Evolutionary conservation across 2,329 filamentous ascomycete genomes (phyloP), one percentile per base, ranked within the genome.

Genomic region (Proliferodiscus dingleyae): DNA sequence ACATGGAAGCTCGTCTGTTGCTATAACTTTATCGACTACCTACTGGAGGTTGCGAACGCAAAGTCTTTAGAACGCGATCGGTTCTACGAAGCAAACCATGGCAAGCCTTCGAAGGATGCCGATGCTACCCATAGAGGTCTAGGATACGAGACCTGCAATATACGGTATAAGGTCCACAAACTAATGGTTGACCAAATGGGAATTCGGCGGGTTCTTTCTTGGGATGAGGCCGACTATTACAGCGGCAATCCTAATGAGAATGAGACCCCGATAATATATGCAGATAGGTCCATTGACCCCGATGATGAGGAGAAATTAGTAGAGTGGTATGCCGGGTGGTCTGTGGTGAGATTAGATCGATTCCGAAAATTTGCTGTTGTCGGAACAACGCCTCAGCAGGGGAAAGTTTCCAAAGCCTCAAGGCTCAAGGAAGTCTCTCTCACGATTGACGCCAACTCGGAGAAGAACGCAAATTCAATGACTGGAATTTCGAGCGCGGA

Each of bases 281-380:
- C 73, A 0, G 70, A 71, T 11, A 55, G 65, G 3, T 60, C 52
- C 1, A 75, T 83, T 37, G 72, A 80, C 45, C 67, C 71, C 1
- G 75, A 77, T 44, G 78, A 83, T 49, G 80, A 84, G 56, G 75
- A 81, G 56, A 80, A 74, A 46, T 64, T 84, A 22, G 71, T 83
- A 8, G 78, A 81, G 50, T 82, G 77, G 74, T 83, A 81, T 58
- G 77, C 74, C 1, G 75, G 69, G 61, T 83, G 79, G 80, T 68
- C 77, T 1, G 64, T 68, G 24, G 49, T 61, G 45, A 71, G 72
- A 23, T 56, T 78, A 28, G 71, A 80, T 46, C 62, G 64, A 32
- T 77, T 72, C 54, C 71, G 77, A 24, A 73, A 70, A 29, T 82
- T 83, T 52, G 64, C 67, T 15, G 73, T 83, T 2, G 44, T 83